Percentiles rank a stretch among this genome's conserved stretches.
Evolutionary conservation across 345 rosid species (phyloP).

Genomic region (Aegle marmelos): DNA sequence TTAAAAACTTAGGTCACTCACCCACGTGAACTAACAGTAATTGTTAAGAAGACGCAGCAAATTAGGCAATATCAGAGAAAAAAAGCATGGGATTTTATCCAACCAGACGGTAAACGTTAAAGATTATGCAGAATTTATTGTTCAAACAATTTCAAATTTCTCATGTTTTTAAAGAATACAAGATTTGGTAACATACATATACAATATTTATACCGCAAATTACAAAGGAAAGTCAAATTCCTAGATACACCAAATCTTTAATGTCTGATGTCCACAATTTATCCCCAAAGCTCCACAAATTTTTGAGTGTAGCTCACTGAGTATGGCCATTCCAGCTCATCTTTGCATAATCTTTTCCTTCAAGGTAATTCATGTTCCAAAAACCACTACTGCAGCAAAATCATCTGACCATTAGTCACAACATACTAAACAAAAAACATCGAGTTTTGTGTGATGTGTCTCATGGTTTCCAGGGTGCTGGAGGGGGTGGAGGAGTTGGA

Average conservation of each 20-base stretch:
- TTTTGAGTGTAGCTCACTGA: background rate
- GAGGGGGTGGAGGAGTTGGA: slow-evolving; percentile 96
- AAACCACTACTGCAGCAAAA: slow-evolving; percentile 25
- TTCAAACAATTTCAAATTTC: slow-evolving; percentile 16
- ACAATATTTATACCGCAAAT: slow-evolving; percentile 25
- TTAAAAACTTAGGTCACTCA: too few species aligned
- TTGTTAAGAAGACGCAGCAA: too few species aligned
- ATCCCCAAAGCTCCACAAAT: slow-evolving; percentile 2
- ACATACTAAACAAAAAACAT: background rate
- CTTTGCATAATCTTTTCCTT: slow-evolving; percentile 7
- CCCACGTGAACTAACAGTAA: too few species aligned
- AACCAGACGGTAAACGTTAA: background rate
- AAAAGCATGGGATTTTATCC: background rate
- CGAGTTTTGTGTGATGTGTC: background rate
- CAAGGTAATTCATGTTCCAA: slow-evolving; percentile 19
- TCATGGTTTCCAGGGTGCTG: slow-evolving; percentile 97
- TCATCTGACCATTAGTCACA: slow-evolving; percentile 26
- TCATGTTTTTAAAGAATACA: slow-evolving; percentile 35
- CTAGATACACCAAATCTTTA: slow-evolving; percentile 19
- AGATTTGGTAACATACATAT: slow-evolving; percentile 30
- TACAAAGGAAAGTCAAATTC: slow-evolving; percentile 21
- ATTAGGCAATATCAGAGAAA: too few species aligned
- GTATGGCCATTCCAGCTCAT: background rate
- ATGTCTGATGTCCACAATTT: slow-evolving; percentile 8
- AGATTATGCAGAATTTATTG: slow-evolving; percentile 21